Evolutionary conservation across 345 rosid genomes (phyloP).

Genomic region (Linum lewisii): DNA sequence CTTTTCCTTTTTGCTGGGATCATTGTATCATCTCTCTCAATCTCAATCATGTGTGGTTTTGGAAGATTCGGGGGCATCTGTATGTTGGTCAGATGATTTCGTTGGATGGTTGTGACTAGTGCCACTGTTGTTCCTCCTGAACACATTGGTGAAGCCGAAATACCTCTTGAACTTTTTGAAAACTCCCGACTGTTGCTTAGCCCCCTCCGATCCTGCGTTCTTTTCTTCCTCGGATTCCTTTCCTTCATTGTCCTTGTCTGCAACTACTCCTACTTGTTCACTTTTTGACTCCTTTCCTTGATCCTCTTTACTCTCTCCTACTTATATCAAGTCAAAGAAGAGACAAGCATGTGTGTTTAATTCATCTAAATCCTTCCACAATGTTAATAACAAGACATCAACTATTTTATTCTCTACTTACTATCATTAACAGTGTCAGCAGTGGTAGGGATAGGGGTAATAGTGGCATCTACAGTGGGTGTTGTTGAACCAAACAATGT

Average conservation of each 20-base stretch:
- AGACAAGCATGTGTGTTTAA: too few relatives aligned
- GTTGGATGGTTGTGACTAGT: neutral
- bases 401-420: too few relatives aligned
- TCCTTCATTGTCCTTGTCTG: neutral
- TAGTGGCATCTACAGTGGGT: neutral
- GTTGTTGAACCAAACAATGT: slow-evolving; percentile 14
- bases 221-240: neutral
- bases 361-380: too few relatives aligned
- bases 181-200: neutral
- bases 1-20: too few relatives aligned
- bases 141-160: neutral
- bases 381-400: too few relatives aligned
- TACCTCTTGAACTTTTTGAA: neutral
- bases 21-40: too few relatives aligned
- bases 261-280: neutral
- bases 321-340: too few relatives aligned
- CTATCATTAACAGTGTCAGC: neutral
- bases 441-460: neutral
- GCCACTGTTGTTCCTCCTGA: neutral
- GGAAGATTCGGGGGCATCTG: neutral
- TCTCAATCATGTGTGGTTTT: too few relatives aligned
- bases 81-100: neutral
- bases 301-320: too few relatives aligned
- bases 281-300: neutral
- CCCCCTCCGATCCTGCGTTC: neutral